Evolutionary conservation across 2,329 filamentous ascomycete genomes (phyloP).

Genomic region (Simplicillium aogashimaense): DNA sequence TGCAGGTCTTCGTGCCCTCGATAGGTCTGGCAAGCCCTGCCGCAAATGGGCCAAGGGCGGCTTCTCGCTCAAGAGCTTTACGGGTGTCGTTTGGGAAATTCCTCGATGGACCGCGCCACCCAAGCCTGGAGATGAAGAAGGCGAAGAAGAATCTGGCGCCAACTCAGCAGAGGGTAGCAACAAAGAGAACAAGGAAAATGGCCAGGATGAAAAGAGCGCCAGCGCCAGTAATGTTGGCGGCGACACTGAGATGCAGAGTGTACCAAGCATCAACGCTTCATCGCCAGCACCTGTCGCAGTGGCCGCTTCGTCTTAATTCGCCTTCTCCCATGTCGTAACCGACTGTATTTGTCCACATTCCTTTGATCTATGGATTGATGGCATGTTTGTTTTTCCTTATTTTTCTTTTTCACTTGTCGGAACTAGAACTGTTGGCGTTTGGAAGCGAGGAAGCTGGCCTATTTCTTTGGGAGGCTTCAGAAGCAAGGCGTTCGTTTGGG

Average conservation of each 20-base stretch:
- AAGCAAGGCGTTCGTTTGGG: too few relatives aligned
- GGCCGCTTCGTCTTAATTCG: conserved; percentile 28
- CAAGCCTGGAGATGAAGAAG: conserved; percentile 38
- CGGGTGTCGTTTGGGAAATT: conserved; percentile 73
- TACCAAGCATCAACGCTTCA: conserved; percentile 38
- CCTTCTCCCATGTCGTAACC: too few relatives aligned
- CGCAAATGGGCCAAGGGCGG: conserved; percentile 81
- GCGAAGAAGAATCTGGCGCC: conserved; percentile 33
- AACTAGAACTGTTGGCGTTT: neutral
- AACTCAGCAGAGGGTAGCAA: conserved; percentile 43
- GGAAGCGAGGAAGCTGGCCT: neutral
- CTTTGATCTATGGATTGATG: too few relatives aligned
- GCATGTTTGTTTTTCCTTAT: neutral
- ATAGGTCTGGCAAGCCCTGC: conserved; percentile 84
- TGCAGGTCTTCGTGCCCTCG: conserved; percentile 84
- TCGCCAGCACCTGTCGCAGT: conserved; percentile 42
- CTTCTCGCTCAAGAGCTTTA: conserved; percentile 85
- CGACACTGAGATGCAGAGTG: conserved; percentile 44
- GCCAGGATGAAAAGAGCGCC: conserved; percentile 36
- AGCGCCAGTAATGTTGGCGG: conserved; percentile 30
- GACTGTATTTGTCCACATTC: too few relatives aligned
- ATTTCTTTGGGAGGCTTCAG: too few relatives aligned
- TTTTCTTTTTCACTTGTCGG: neutral
- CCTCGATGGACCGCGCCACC: conserved; percentile 71
- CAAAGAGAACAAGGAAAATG: conserved; percentile 57